Percentiles rank a stretch among this genome's conserved stretches.
Conservation (phyloP, 164 flowering plant species). For the Taxillus chinensis region DNA sequence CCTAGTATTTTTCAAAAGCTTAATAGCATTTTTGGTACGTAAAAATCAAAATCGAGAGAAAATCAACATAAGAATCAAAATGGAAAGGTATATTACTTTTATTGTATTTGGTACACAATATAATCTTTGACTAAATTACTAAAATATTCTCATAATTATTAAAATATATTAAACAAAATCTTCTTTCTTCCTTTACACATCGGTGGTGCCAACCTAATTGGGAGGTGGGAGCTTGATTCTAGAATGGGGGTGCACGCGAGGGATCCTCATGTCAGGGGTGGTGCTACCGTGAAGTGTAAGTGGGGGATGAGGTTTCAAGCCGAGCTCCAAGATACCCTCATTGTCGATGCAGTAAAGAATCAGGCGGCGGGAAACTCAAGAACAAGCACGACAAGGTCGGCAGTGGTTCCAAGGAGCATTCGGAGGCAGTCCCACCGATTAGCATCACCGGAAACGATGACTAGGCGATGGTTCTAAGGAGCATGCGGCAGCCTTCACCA, state of each 20-base stretch:
- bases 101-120: too few relatives aligned
- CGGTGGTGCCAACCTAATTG: constrained; percentile 3
- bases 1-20: too few relatives aligned
- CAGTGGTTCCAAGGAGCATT: background rate
- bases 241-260: constrained; percentile 46
- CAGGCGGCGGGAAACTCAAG: constrained; percentile 21
- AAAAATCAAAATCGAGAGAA: too few relatives aligned
- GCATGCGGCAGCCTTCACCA: constrained; percentile 14
- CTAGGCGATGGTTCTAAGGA: constrained; percentile 13
- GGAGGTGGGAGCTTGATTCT: constrained; percentile 19
- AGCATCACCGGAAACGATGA: constrained; percentile 12
- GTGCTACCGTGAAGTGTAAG: constrained; percentile 34
- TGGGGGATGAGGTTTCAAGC: constrained; percentile 57
- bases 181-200: too few relatives aligned
- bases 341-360: constrained; percentile 7
- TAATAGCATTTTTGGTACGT: too few relatives aligned
- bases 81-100: too few relatives aligned
- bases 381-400: constrained; percentile 44
- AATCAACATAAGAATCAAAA: too few relatives aligned
- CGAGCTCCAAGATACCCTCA: constrained; percentile 13
- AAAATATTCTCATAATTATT: too few relatives aligned
- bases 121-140: too few relatives aligned
- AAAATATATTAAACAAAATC: too few relatives aligned
- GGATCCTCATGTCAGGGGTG: constrained; percentile 35
- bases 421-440: background rate